Evolutionary conservation across 768 basidiomycete genomes (phyloP), one percentile per base, ranked within the genome.

Genomic region (Lentinula sp.): DNA sequence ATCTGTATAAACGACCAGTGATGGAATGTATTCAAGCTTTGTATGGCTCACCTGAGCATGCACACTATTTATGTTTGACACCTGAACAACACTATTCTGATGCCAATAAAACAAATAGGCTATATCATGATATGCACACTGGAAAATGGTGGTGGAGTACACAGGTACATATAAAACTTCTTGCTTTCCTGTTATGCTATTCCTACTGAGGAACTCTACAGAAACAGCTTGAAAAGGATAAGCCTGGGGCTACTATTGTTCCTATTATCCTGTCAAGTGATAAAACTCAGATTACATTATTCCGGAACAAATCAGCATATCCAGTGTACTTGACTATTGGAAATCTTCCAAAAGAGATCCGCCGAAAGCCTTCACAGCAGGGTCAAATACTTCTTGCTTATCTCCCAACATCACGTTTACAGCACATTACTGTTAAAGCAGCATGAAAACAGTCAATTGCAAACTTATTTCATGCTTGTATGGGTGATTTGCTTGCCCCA

Each of bases 281-380:
- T 28, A 28, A 28, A 28, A 28, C 28, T 28, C 28, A 28, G 28
- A 65, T 76, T 1, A 67, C 70, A 0, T 76, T 3, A 74, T 71
- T 74, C 53, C 35, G 63, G 0, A 68, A 74, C 59, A 71, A 74
- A 62, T 45, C 57, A 48, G 68, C 70, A 12, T 74, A 69, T 61
- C 74, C 75, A 2, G 67, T 76, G 1, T 76, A 76, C 58, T 43
- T 75, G 0, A 69, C 73, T 3, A 66, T 74, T 51, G 28, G 28
- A 28, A 28, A 28, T 28, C 28, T 28, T 28, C 28, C 28, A 28
- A 28, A 28, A 28, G 28, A 28, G 28, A 28, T 28, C 3, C 3
- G 28, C 28, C 28, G 28, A 48, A 48, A 48, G 4, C 61, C 61
- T 32, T 62, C 61, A 4, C 61, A 51, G 15, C 69, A 65, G 8